Evolutionary conservation across 1,284 basidiomycete genomes (phyloP), one percentile per base, ranked within the genome.

Genomic region (Cryptococcus floricola): DNA sequence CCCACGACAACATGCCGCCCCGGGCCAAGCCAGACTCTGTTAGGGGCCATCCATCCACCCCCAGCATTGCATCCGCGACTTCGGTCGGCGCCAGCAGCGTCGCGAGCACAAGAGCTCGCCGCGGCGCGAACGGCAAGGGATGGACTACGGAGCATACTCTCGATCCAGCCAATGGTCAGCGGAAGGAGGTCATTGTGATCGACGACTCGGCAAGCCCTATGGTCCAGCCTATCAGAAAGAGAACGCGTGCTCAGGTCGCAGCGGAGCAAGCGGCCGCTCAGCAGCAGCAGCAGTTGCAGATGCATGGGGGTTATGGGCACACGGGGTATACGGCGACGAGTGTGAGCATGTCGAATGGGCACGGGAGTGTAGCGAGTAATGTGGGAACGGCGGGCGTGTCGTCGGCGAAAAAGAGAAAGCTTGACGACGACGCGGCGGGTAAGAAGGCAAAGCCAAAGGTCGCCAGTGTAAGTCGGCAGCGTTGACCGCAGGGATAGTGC

Each of bases 101-200:
- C 16, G 48, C 59, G 3, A 50, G 42, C 14, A 48, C 59, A 28
- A 52, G 55, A 38, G 48, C 52, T 5, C 39, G 54, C 12, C 42
- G 49, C n/a, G 44, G 50, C 14, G 47, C 45, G 13, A 65, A 67
- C 45, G 64, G 61, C 4, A 74, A 70, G 48, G 70, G 71, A 13
- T 75, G 70, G 70, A 73, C 69, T 1, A 69, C 68, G 50, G 73
- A 75, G 58, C 70, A 73, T 50, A 75, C 71, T 3, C 71, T 68
- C 34, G 71, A 74, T 51, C 45, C 45, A 9, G 71, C 70, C 5
- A 60, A 66, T 10, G 73, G 73, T n/a, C 66, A 70, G 47, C 64
- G 64, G 43, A 73, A 73, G 50, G 73, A 75, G 50, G 60, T 75
- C 48, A 71, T 75, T 34, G 71, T 75, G n/a, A 72, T 75, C 13